phyloP scores from a whole-genome alignment of 305 asterid genomes.

The Coffea humblotiana region DNA sequence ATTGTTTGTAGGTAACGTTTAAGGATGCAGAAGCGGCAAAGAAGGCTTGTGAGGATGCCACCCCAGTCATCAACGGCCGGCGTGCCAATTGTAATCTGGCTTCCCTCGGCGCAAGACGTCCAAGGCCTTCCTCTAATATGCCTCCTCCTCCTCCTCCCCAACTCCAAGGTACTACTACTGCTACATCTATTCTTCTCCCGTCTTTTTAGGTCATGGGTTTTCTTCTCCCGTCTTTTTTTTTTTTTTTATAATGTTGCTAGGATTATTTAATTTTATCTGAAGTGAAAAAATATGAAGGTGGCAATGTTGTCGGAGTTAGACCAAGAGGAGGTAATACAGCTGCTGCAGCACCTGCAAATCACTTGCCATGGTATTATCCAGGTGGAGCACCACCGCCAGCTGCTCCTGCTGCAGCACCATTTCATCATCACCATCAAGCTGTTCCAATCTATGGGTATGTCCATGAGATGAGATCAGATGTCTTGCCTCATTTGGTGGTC shows the following conservation, averaged over 20 bases:
- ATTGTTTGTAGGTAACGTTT: constrained; percentile 66
- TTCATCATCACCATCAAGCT: constrained; percentile 41
- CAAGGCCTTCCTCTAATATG: constrained; percentile 47
- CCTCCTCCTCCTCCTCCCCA: constrained; percentile 66
- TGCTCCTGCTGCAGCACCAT: constrained; percentile 33
- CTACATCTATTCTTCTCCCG: neutral
- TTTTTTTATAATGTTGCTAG: neutral
- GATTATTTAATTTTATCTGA: no score
- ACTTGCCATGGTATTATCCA: constrained; percentile 79
- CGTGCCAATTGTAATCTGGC: constrained; percentile 97
- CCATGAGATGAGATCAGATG: neutral
- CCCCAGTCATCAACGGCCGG: constrained; percentile 88
- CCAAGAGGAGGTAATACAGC: constrained; percentile 44
- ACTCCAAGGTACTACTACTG: constrained; percentile 42
- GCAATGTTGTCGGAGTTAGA: constrained; percentile 46
- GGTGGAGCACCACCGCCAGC: constrained; percentile 40
- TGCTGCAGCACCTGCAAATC: constrained; percentile 49
- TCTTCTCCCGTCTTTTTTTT: no score
- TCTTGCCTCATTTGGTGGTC: neutral
- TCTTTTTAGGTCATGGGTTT: neutral
- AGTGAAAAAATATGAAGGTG: constrained; percentile 37
- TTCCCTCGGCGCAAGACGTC: constrained; percentile 85
- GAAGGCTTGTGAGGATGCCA: constrained; percentile 83
- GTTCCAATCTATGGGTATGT: constrained; percentile 71
- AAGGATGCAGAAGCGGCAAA: constrained; percentile 79